Percentiles rank a stretch among this genome's conserved stretches.
Evolutionary conservation across 352 stramenopile species (phyloP).

Genomic region (Globisporangium camurandrum): DNA sequence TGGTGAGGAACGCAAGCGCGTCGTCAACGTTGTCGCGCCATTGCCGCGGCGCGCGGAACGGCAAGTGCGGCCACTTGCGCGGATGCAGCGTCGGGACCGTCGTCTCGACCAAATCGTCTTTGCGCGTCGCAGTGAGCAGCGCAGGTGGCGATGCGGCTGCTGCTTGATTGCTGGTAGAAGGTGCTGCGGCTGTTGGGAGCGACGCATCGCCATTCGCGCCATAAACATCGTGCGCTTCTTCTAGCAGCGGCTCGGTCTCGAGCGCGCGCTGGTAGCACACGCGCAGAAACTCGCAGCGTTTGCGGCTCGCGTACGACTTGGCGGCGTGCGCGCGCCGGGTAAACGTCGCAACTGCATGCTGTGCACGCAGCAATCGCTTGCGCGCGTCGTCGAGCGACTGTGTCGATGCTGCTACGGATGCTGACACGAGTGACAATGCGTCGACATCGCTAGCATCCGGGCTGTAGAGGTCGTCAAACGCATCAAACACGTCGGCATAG

Average conservation of each 20-base stretch:
- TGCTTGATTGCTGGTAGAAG: neutral
- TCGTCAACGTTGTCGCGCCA: slow-evolving; percentile 33
- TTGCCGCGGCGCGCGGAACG: slow-evolving; percentile 36
- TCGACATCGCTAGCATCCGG: slow-evolving; percentile 4
- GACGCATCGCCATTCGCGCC: neutral
- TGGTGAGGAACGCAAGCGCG: slow-evolving; percentile 38
- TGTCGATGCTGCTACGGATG: neutral
- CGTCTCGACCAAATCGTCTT: slow-evolving; percentile 36
- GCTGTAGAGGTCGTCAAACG: slow-evolving; percentile 52
- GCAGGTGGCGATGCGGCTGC: neutral
- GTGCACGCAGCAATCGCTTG: slow-evolving; percentile 14
- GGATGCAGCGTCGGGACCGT: slow-evolving; percentile 35
- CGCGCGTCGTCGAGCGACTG: neutral
- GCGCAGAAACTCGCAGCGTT: slow-evolving; percentile 56
- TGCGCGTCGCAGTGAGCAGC: slow-evolving; percentile 19
- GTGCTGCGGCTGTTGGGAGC: neutral
- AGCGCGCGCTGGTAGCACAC: slow-evolving; percentile 50
- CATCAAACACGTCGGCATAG: slow-evolving; percentile 49
- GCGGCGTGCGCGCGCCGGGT: slow-evolving; percentile 27
- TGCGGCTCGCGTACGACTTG: slow-evolving; percentile 45
- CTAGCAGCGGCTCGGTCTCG: slow-evolving; percentile 20
- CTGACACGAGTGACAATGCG: neutral
- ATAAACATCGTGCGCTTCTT: neutral
- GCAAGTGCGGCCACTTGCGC: slow-evolving; percentile 64
- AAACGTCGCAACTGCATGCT: slow-evolving; percentile 27